phyloP scores from a whole-genome alignment of 257 asterid genomes.

The Prunella vulgaris region DNA sequence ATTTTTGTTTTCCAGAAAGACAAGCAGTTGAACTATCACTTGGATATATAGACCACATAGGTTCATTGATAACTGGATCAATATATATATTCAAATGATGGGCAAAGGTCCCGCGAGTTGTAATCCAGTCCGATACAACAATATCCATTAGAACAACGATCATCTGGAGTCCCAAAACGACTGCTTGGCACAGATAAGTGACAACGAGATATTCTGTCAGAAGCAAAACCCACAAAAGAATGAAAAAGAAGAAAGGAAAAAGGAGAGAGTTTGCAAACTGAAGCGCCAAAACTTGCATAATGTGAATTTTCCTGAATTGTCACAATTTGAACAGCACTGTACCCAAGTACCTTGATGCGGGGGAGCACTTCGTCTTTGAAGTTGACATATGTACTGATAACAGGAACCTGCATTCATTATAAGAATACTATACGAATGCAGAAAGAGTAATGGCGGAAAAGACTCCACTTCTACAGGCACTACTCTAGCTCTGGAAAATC shows the following conservation, averaged over 20 bases:
- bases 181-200: slow-evolving; percentile 83
- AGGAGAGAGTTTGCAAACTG: slow-evolving; percentile 11
- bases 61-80: too few relatives aligned
- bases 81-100: too few relatives aligned
- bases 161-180: slow-evolving; percentile 97
- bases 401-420: slow-evolving; percentile 66
- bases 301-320: slow-evolving; percentile 99
- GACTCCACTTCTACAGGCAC: slow-evolving; percentile 2
- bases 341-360: slow-evolving; percentile 93
- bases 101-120: too few relatives aligned
- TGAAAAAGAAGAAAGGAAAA: background rate
- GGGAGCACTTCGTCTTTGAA: slow-evolving; percentile 96
- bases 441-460: background rate
- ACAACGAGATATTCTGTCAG: slow-evolving; percentile 26
- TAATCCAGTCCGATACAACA: too few relatives aligned
- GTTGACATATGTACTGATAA: slow-evolving; percentile 78
- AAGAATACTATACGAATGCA: slow-evolving; percentile 13
- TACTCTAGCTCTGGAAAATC: too few relatives aligned
- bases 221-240: background rate
- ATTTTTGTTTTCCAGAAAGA: too few relatives aligned
- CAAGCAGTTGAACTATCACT: too few relatives aligned
- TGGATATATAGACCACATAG: too few relatives aligned
- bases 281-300: slow-evolving; percentile 88
- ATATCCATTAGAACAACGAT: too few relatives aligned
- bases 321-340: slow-evolving; percentile 98